Evolutionary conservation across 352 stramenopile species (phyloP).

Genomic region (Phytophthora sp.): DNA sequence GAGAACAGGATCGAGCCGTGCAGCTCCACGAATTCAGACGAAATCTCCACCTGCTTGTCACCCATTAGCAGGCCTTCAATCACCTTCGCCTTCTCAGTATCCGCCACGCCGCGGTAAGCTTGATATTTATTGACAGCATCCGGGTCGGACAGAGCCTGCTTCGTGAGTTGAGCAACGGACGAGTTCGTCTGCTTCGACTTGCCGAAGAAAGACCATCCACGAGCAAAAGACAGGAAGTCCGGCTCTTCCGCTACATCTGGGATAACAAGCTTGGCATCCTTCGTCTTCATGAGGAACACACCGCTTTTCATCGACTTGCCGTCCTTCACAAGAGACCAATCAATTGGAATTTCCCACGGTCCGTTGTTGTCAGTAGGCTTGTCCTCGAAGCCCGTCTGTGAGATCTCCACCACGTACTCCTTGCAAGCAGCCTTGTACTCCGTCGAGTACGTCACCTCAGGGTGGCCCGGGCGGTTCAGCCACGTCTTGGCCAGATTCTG

Average conservation of each 20-base stretch:
- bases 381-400: constrained; percentile 75
- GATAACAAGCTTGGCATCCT: constrained; percentile 62
- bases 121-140: constrained; percentile 84
- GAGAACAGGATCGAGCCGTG: constrained; percentile 77
- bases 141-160: constrained; percentile 71
- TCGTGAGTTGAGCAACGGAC: constrained; percentile 52
- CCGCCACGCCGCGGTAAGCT: constrained; percentile 70
- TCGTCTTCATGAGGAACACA: constrained; percentile 67
- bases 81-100: constrained; percentile 71
- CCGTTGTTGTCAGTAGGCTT: constrained; percentile 67
- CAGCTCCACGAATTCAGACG: constrained; percentile 59
- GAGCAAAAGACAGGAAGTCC: constrained; percentile 77
- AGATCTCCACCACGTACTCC: constrained; percentile 65
- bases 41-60: constrained; percentile 61
- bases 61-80: constrained; percentile 65
- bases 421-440: constrained; percentile 57
- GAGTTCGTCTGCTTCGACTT: constrained; percentile 72
- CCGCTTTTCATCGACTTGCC: constrained; percentile 62
- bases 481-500: constrained; percentile 75
- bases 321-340: constrained; percentile 78
- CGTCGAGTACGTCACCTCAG: constrained; percentile 67
- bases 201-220: constrained; percentile 83
- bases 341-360: constrained; percentile 81
- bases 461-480: constrained; percentile 76
- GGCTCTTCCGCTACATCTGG: constrained; percentile 54